A percentile compares a stretch with the other conserved stretches of the same genome.
Conservation (phyloP, 257 asterid genomes). For the Solanum chiquidenum region DNA sequence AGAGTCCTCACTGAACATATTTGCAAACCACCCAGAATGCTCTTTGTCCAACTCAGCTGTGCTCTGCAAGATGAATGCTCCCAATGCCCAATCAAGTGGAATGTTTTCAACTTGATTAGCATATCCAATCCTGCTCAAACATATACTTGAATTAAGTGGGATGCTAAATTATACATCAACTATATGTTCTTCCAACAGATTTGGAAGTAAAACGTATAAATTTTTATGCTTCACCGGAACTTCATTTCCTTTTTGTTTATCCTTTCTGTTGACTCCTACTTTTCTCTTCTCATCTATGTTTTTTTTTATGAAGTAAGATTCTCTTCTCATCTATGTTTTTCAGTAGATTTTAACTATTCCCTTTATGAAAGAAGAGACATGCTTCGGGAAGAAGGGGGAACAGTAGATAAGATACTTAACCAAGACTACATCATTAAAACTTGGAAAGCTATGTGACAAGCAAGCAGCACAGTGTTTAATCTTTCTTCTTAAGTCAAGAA, state of each 20-base stretch:
- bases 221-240: not conserved
- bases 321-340: not conserved
- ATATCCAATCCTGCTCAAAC: constrained; percentile 44
- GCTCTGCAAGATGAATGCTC: constrained; percentile 77
- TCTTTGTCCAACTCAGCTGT: constrained; percentile 25
- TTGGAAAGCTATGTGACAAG: not conserved
- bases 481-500: not conserved
- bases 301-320: not conserved
- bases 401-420: not conserved
- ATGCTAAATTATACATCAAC: not conserved
- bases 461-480: not conserved
- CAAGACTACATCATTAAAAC: not conserved
- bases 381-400: not conserved
- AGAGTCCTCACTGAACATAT: constrained; percentile 24
- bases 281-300: not conserved
- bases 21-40: constrained; percentile 28
- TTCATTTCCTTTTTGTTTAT: not conserved
- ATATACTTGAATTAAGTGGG: not conserved
- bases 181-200: not conserved
- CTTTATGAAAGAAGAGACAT: not conserved
- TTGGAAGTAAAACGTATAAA: not conserved
- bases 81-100: constrained; percentile 96
- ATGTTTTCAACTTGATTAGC: constrained; percentile 61
- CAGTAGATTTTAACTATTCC: not conserved
- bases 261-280: not conserved